Evolutionary conservation across 768 basidiomycete genomes (phyloP).

Genomic region (Mycena alexandri): DNA sequence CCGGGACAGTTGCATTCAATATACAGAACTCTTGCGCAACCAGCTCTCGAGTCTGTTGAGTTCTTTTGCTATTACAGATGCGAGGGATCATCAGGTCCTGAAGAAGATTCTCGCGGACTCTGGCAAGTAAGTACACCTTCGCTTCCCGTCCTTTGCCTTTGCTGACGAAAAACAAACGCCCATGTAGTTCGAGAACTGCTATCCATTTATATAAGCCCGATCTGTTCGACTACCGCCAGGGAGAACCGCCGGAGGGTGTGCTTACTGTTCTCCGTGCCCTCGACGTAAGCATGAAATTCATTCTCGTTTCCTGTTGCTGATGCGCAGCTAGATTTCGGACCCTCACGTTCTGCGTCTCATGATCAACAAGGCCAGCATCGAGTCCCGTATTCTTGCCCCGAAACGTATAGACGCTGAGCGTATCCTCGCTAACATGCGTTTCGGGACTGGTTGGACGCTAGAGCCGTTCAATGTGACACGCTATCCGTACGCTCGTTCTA

Average conservation of each 20-base stretch:
- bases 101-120: constrained; percentile 65
- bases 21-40: constrained; percentile 74
- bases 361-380: constrained; percentile 81
- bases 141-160: background rate
- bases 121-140: constrained; percentile 71
- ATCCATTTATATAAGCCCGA: constrained; percentile 81
- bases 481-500: constrained; percentile 65
- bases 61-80: constrained; percentile 82
- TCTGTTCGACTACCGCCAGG: constrained; percentile 82
- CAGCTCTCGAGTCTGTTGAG: constrained; percentile 71
- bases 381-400: constrained; percentile 74
- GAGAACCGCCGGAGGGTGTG: constrained; percentile 74
- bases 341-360: constrained; percentile 83
- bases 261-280: constrained; percentile 87
- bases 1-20: constrained; percentile 64
- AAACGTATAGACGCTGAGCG: constrained; percentile 75
- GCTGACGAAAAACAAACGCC: background rate
- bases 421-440: constrained; percentile 57
- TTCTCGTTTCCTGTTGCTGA: constrained; percentile 20
- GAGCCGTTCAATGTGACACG: constrained; percentile 75
- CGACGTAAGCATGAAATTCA: constrained; percentile 63
- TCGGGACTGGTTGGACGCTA: constrained; percentile 73
- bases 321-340: constrained; percentile 72
- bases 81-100: constrained; percentile 69
- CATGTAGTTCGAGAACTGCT: constrained; percentile 55